phyloP scores from a whole-genome alignment of 805 yeast species.

The Candida alai region DNA sequence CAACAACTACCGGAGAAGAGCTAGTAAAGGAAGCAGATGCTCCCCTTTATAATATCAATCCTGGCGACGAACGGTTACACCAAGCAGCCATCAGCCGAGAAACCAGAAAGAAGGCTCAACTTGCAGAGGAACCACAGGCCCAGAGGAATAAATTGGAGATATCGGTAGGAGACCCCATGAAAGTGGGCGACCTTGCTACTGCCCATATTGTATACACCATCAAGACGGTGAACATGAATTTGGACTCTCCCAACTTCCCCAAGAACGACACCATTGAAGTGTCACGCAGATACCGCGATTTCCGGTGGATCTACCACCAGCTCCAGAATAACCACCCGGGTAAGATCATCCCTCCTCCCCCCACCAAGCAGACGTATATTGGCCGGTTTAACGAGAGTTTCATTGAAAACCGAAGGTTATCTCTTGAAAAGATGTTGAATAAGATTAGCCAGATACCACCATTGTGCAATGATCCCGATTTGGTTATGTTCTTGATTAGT shows the following conservation, averaged over 20 bases:
- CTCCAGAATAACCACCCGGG: conserved; percentile 87
- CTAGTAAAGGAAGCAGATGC: conserved; percentile 46
- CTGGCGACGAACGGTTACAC: background rate
- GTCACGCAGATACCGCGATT: conserved; percentile 84
- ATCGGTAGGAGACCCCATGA: conserved; percentile 83
- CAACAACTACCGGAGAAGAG: conserved; percentile 21
- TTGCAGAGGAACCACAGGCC: conserved; percentile 8
- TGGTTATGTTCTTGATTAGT: conserved; percentile 71
- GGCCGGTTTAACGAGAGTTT: conserved; percentile 91
- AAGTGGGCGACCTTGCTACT: conserved; percentile 84
- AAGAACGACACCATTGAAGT: conserved; percentile 45
- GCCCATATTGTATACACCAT: conserved; percentile 88
- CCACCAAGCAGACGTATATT: conserved; percentile 89
- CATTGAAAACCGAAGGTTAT: conserved; percentile 78
- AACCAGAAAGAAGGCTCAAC: conserved; percentile 8
- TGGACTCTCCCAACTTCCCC: conserved; percentile 23
- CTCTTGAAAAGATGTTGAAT: conserved; percentile 79
- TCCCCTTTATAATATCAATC: conserved; percentile 48
- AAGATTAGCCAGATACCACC: conserved; percentile 57
- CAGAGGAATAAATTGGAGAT: conserved; percentile 47
- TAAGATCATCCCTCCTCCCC: conserved; percentile 81
- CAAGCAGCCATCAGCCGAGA: background rate
- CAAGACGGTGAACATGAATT: conserved; percentile 52
- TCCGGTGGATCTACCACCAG: conserved; percentile 91
- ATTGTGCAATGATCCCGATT: conserved; percentile 71